Evolutionary conservation across 1,284 basidiomycete species (phyloP).

Genomic region (Apiotrichum porosum): DNA sequence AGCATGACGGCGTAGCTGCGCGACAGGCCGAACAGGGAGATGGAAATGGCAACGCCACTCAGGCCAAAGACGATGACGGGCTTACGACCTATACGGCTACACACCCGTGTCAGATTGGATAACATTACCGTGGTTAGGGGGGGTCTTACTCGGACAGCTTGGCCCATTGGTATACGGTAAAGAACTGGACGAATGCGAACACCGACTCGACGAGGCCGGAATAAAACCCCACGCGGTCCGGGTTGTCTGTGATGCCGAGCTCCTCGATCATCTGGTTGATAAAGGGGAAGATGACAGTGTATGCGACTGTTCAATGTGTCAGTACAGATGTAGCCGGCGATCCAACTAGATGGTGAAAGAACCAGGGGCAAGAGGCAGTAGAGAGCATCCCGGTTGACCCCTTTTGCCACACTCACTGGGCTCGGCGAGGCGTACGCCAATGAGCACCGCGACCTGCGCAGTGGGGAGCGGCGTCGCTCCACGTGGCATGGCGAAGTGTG

Average conservation of each 20-base stretch:
- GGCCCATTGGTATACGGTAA: conserved; percentile 47
- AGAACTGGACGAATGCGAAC: conserved; percentile 43
- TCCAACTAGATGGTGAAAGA: too few relatives aligned
- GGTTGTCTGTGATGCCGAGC: conserved; percentile 26
- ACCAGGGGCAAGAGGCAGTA: too few relatives aligned
- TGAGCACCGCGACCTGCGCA: conserved; percentile 34
- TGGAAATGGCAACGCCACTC: conserved; percentile 38
- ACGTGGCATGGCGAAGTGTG: too few relatives aligned
- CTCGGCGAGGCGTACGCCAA: conserved; percentile 39
- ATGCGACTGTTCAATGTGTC: conserved; percentile 2
- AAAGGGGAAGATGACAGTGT: conserved; percentile 29
- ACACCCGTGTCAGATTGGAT: too few relatives aligned
- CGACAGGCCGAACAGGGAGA: conserved; percentile 37
- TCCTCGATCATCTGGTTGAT: conserved; percentile 40
- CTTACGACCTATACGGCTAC: conserved; percentile 38
- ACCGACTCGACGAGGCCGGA: conserved; percentile 39
- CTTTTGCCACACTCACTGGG: conserved; percentile 28
- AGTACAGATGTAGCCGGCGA: background rate
- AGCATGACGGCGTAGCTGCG: conserved; percentile 42
- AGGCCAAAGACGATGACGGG: conserved; percentile 43
- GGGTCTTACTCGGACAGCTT: conserved; percentile 45
- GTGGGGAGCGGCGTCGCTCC: conserved; percentile 29
- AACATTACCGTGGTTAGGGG: too few relatives aligned
- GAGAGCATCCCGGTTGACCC: too few relatives aligned
- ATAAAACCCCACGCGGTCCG: conserved; percentile 31